Conservation (phyloP, 1,284 basidiomycete genomes). For the Inonotus hispidus region DNA sequence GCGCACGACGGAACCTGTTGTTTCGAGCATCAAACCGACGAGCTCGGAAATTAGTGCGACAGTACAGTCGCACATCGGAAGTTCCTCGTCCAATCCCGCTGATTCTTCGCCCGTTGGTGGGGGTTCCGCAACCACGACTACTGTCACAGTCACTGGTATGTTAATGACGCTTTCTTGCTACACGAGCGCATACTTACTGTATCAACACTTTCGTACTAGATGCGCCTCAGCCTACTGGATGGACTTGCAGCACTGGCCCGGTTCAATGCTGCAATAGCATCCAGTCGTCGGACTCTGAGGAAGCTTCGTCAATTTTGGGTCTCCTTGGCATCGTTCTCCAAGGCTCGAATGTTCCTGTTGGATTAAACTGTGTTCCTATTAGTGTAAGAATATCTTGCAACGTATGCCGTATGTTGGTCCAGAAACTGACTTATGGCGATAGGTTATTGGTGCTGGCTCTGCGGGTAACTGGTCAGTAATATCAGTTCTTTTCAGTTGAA, state of each 20-base stretch:
- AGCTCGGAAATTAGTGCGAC: neutral
- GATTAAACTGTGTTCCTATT: conserved; percentile 13
- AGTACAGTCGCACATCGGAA: neutral
- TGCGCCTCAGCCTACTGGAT: neutral
- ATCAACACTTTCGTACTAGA: neutral
- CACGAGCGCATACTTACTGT: too few relatives aligned
- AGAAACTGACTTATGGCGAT: neutral
- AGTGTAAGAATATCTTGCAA: neutral
- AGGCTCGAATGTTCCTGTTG: conserved; percentile 12
- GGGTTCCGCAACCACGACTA: neutral
- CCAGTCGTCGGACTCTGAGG: conserved; percentile 19
- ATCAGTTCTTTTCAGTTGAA: neutral
- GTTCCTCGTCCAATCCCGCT: neutral
- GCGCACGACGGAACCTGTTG: neutral
- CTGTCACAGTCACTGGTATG: neutral
- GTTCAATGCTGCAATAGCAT: conserved; percentile 30
- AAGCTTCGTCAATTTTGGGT: conserved; percentile 7
- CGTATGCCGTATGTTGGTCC: neutral
- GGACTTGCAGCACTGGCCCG: conserved; percentile 19
- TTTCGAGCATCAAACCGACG: neutral
- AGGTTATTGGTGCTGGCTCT: conserved; percentile 8
- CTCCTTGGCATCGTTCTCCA: conserved; percentile 15
- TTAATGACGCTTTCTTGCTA: neutral
- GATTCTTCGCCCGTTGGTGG: neutral
- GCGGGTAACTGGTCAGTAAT: conserved; percentile 10